These are phyloP conservation scores for Fusarium protoensiforme DNA, from an alignment of 2,329 filamentous ascomycete genomes.

Conservation along the genomic window DNA sequence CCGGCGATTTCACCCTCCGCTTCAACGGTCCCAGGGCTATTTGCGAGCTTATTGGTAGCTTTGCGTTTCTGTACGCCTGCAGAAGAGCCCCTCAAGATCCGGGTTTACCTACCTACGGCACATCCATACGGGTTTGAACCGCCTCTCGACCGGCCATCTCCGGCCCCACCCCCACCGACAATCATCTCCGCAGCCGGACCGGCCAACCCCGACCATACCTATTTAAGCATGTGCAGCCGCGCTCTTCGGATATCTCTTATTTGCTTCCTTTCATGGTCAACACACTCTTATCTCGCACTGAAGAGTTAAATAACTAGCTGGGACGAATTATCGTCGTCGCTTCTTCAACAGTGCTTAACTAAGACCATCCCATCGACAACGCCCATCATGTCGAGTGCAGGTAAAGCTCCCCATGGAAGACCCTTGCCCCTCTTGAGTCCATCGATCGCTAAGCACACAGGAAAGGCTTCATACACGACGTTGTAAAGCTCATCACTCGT, in stretches of 20 bases:
- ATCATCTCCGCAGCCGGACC: background rate
- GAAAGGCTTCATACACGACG: constrained; percentile 18
- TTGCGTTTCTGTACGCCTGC: background rate
- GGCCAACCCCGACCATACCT: background rate
- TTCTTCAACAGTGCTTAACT: background rate
- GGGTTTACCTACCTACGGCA: too few relatives aligned
- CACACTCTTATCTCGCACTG: background rate
- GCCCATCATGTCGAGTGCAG: background rate
- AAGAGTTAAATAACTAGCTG: background rate
- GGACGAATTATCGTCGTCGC: background rate
- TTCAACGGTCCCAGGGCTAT: background rate
- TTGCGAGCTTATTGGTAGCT: background rate
- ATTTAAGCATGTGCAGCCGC: background rate
- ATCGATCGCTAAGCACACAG: background rate
- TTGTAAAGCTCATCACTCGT: constrained; percentile 10
- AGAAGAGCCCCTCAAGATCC: background rate
- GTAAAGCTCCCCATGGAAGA: background rate
- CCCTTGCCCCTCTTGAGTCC: too few relatives aligned
- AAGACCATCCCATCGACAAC: background rate
- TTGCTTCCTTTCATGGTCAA: background rate
- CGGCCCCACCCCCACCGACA: background rate
- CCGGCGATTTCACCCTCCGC: background rate
- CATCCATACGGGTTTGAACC: background rate
- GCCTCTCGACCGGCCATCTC: background rate
- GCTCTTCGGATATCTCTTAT: background rate